Base-by-base conservation (phyloP, 1,284 basidiomycete species). In the Trametes sp. region DNA sequence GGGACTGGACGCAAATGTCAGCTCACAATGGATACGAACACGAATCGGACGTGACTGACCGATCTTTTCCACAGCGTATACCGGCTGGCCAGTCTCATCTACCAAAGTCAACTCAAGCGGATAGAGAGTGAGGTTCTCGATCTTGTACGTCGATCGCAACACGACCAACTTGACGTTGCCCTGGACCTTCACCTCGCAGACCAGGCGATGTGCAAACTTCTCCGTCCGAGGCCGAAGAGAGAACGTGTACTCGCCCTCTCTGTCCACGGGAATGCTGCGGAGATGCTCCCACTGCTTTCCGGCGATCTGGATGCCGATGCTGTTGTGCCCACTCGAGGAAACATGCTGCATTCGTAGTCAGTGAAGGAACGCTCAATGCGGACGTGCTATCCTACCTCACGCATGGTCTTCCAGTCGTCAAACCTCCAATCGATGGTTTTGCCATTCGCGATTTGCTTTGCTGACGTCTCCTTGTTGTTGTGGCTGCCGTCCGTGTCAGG, bases 121-220 rank as follows among this genome's bases (percentile, higher is more conserved):
- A 70, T 99, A 94, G 59, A 97, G 82, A 0, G 97, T 98, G 64
- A 89, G 80, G 76, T 99, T 99, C 76, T 96, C 92, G 56, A 99
- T 84, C 72, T 93, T 90, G 76, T 98, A 96, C 0, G 95, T 95
- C 0, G 98, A 99, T 42, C 96, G 86, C 70, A 99, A 86, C 1
- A 95, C 98, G 66, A 99, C 94, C 64, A 98, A 80, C 81, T 99
- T 99, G 75, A 98, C 92, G 72, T 96, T 98, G 75, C 98, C 90
- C 72, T 94, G 86, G 31, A 99, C 88, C 68, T 87, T 90, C 66
- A 99, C 90, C 69, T 98, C 96, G 75, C 94, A 98, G 24, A 98
- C 84, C 45, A 99, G 76, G 42, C 96, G 92, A 74, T 94, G 89
- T 4, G 88, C 84, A 61, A 93, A 89, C 74, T 91, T 92, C 44